Base-by-base conservation (phyloP, 345 rosid species). In the Salix udensis region DNA sequence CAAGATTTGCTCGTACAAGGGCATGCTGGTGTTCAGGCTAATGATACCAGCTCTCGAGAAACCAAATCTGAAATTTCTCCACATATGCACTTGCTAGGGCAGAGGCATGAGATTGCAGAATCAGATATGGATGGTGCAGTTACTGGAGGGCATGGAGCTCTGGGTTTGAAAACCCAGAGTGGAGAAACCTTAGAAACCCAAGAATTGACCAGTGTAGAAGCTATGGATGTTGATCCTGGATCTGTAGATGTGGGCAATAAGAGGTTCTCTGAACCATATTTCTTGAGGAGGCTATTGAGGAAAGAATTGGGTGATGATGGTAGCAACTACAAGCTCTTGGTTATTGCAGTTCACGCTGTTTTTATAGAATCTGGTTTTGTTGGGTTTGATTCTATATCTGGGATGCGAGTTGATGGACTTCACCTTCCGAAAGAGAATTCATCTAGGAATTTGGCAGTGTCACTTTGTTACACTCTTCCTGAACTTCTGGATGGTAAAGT, bases 341-440 rank as follows among this genome's bases (percentile, higher is more conserved):
- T 84, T 53, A 19, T 85, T 48, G 90, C 96, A 4, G 84, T 91
- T 75, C 97, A 91, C 37, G 92, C 97, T 0, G 90, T 92, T 37
- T 81, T 94, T 64, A 72, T 89, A 48, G 92, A 94, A 53, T 89
- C 91, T n/a, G 94, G 95, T 16, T 92, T 91, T 68, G 83, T 88
- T 19, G 84, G 88, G 15, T 73, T 84, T 6, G 82, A 89, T 82
- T 34, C 84, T 0, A 74, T 64, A 28, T 86, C 89, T n/a, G 78
- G 86, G 6, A 66, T 58, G 71, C 78, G 76, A 34, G 77, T 79
- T 46, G 86, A 87, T 82, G 73, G 72, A 77, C 67, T 90, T 70
- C 82, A 75, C 67, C 76, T 92, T 44, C 82, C 90, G 7, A 82
- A 85, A n/a, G 79, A 82, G 76, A 82, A 86, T 71, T 78, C 87